Evolutionary conservation across 345 rosid genomes (phyloP), one percentile per base, ranked within the genome.

Genomic region (Moricandia moricandioides): DNA sequence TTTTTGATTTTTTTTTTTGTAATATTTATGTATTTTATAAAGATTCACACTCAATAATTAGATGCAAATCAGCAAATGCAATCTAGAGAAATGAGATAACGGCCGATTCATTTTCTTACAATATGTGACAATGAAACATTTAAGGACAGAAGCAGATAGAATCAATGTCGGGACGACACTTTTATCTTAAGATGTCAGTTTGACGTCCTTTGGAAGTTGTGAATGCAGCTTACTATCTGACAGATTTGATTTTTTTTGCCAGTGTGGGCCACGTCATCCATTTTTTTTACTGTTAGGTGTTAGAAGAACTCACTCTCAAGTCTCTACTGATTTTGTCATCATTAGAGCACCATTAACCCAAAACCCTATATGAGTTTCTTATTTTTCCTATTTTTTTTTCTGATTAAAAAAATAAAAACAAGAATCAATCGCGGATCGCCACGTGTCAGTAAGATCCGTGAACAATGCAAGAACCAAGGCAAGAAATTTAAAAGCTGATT

Each of bases 121-220:
- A n/a, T n/a, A 43, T 43, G 49, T 4, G 49, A 71, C 62, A 37
- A 63, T 8, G 68, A 58, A 65, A 65, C 55, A 71, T 33, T 18
- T 40, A 35, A 56, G 55, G 57, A 58, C 72, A 71, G 68, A 72
- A 17, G 57, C 69, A 72, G 76, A n/a, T n/a, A 72, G 73, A 60
- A 78, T 78, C 81, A 59, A 66, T 78, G 78, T 78, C 77, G 69
- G 77, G 43, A 71, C 62, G 67, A 57, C 43, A 11, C 39, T 52
- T 55, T 39, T 52, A 76, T 70, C 63, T 69, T 56, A 70, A 55
- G 76, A 30, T 54, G 62, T 30, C 61, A 57, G 54, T 49, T 77
- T 64, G 66, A 77, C 80, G 61, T 61, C 62, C 68, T 39, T 72
- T 49, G 69, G 51, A 2, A n/a, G 56, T 43, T 17, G 63, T 71